phyloP scores from a whole-genome alignment of 108 stramenopile genomes.

The Aureococcus anophagefferens region DNA sequence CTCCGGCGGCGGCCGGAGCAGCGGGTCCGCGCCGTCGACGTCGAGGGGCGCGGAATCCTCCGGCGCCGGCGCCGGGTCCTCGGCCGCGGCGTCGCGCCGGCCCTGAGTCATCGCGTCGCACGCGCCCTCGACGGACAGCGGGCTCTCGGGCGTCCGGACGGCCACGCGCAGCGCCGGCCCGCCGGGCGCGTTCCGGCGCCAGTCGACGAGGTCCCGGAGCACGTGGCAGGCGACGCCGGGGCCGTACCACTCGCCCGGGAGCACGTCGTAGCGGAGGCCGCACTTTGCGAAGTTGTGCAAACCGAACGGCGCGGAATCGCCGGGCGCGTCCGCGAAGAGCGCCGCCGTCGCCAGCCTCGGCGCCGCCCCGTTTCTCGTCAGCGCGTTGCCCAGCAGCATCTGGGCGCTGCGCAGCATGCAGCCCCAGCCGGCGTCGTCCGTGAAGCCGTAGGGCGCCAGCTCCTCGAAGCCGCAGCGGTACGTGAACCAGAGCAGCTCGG shows the following conservation, averaged over 20 bases:
- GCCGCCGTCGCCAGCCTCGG: slow-evolving; percentile 5
- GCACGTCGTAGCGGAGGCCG: slow-evolving; percentile 41
- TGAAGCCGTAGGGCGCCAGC: slow-evolving; percentile 67
- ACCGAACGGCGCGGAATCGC: slow-evolving; percentile 19
- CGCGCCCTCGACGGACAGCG: neutral
- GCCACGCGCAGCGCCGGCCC: neutral
- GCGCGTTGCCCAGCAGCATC: slow-evolving; percentile 80
- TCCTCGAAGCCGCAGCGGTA: slow-evolving; percentile 59
- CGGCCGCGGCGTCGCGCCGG: neutral
- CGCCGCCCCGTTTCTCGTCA: slow-evolving; percentile 65
- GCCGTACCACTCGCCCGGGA: slow-evolving; percentile 52
- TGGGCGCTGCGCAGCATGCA: slow-evolving; percentile 95
- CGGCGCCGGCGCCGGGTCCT: neutral
- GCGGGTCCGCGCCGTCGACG: neutral
- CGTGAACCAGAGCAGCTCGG: slow-evolving; percentile 29
- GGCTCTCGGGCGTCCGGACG: slow-evolving; percentile 1
- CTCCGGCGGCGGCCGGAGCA: neutral
- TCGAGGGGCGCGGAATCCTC: too few species aligned
- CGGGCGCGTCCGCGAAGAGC: slow-evolving; percentile 30
- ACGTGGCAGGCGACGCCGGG: slow-evolving; percentile 39
- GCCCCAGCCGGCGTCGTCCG: slow-evolving; percentile 91
- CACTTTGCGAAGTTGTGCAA: slow-evolving; percentile 35
- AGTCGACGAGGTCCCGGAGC: slow-evolving; percentile 30
- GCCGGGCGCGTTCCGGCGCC: neutral
- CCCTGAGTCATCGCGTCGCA: neutral